Evolutionary conservation across 2,329 filamentous ascomycete species (phyloP), one percentile per base, ranked within the genome.

Genomic region (Trichoderma pleuroti): DNA sequence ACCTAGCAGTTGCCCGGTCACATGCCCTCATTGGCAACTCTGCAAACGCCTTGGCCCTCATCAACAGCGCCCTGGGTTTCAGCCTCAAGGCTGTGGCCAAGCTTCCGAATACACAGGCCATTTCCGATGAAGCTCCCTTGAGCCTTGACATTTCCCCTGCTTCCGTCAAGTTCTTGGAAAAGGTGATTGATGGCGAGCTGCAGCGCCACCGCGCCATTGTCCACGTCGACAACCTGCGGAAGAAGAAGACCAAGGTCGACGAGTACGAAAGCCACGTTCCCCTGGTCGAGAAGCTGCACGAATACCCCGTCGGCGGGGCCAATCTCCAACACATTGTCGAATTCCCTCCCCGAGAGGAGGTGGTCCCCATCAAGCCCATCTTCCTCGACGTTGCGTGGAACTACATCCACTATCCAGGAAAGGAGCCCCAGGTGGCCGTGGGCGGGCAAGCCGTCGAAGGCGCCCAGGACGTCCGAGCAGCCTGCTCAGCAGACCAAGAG

Each of bases 311-410:
- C 5, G 87, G 87, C 30, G 89, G 87, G 36, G 87, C 93, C 11
- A 90, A 97, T 78, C 84, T 98, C 30, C 85, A 85, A 54, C 95
- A 95, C 74, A 83, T 99, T 30, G 94, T 98, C 60, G 88, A 90
- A 5, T 98, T 94, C 80, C 96, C 96, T 14, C 94, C 95, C 1
- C 92, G 90, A 78, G 83, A 98, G 74, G 89, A 93, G 72, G 87
- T 92, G 1, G 89, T 98, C 49, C 94, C 96, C 0, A 91, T 97
- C 66, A 99, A 99, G 84, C 96, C 96, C 32, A 86, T 98, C 39
- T 98, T 98, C 85, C 88, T 98, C 71, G 96, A 99, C 78, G 91
- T 97, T 9, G 96, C 96, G 11, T 99, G 93, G 92, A 98, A 98
- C 79, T 98, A 98, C 79, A 94, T 99, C 73, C 90, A 93, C 62